Evolutionary conservation across 257 asterid species (phyloP), one percentile per base, ranked within the genome.

Genomic region (Fraxinus americana): DNA sequence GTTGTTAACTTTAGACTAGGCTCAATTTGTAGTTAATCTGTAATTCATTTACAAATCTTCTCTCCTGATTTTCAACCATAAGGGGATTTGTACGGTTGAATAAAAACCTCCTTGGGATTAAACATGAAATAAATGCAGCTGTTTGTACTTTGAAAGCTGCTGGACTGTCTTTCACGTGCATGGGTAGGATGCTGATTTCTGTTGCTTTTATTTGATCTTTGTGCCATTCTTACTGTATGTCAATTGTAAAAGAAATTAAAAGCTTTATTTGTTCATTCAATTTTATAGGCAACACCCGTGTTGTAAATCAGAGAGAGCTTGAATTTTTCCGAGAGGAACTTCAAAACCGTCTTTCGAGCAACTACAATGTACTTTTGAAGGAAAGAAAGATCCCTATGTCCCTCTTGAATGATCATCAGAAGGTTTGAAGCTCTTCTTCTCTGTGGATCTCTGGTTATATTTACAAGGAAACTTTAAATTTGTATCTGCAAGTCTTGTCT

Each of bases 371-470:
- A 25, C 74, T 96, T 79, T 81, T 93, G 86, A 93, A 96, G 89
- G 97, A 92, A 71, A 91, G 97, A 81, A 96, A 92, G 87, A 76
- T 96, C 45, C 99, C 99, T 0, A 81, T 92, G 86, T 93, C 98
- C 70, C 98, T 96, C 78, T 84, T 96, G 79, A 92, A 91, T 79
- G 96, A 96, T 85, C 90, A 89, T 82, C 95, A 86, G 79, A 92
- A 93, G 99, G 99, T 96, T 77, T 78, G 86, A 70, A 75, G 68
- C 76, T 17, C 67, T 36, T 70, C 17, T 38, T 63, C 16, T 4
- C 19, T 50, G 36, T 66, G 35, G 66, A 57, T 80, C 36, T 41
- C 57, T 17, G 41, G 29, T 78, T 36, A 52, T 73, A 43, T 57
- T 80, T 7, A 80, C 29, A 41, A 17, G 50, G 66, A 21, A 38